Conservation (phyloP, 352 stramenopile genomes). For the Phytophthora citrophthora region DNA sequence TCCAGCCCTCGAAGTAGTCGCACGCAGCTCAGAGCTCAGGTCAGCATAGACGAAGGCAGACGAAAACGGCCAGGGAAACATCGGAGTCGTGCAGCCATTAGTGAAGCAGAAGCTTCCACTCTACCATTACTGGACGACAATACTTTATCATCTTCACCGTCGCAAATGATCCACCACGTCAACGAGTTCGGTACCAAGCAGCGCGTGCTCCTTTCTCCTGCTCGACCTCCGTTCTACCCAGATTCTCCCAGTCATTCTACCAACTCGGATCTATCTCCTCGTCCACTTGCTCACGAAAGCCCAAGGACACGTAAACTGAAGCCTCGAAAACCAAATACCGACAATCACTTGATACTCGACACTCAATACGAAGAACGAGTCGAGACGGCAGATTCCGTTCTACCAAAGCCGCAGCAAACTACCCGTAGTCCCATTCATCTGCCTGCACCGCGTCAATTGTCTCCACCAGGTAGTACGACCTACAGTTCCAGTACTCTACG, state of each 20-base stretch:
- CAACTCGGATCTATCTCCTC: conserved; percentile 8
- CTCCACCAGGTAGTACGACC: neutral
- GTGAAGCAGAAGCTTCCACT: conserved; percentile 4
- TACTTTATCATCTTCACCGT: neutral
- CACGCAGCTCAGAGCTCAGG: conserved; percentile 28
- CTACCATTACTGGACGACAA: conserved; percentile 32
- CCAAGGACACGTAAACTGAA: conserved; percentile 10
- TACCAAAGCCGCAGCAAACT: conserved; percentile 6
- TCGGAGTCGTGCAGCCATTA: conserved; percentile 4
- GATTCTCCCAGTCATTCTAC: neutral
- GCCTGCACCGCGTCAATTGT: neutral
- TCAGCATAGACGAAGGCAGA: conserved; percentile 23
- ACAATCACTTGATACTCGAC: conserved; percentile 25
- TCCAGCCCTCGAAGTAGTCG: conserved; percentile 34
- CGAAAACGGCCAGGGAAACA: conserved; percentile 15
- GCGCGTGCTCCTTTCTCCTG: conserved; percentile 62
- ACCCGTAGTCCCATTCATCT: conserved; percentile 4
- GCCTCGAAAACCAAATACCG: conserved; percentile 11
- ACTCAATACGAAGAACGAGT: conserved; percentile 41
- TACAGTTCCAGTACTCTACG: conserved; percentile 23
- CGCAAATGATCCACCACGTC: conserved; percentile 63
- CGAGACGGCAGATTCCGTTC: conserved; percentile 11
- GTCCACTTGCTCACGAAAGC: conserved; percentile 15
- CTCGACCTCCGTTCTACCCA: conserved; percentile 59
- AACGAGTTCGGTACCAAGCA: conserved; percentile 74